These are phyloP conservation scores for Acarospora socialis DNA, from an alignment of 2,329 filamentous ascomycete species.

Conservation along the genomic window DNA sequence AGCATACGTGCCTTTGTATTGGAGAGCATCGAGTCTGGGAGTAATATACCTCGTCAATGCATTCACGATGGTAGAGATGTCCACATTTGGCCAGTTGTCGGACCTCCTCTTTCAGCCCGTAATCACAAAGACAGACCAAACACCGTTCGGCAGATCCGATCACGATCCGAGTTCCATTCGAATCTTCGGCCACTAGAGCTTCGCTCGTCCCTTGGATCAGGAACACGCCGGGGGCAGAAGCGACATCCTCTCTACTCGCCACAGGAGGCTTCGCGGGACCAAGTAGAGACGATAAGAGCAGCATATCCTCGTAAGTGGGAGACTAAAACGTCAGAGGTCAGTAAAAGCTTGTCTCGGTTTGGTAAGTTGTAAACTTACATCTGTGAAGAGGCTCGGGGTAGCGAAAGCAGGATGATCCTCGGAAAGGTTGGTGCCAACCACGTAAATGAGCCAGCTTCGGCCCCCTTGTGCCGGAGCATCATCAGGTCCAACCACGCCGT, in stretches of 20 bases:
- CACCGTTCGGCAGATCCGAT: constrained; percentile 37
- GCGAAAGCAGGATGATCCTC: constrained; percentile 57
- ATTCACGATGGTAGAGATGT: constrained; percentile 53
- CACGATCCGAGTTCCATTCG: constrained; percentile 25
- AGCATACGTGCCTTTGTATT: constrained; percentile 4
- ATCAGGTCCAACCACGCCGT: constrained; percentile 49
- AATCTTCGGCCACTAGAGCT: constrained; percentile 33
- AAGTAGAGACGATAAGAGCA: constrained; percentile 50
- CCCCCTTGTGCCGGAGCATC: constrained; percentile 34
- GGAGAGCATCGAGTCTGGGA: not conserved
- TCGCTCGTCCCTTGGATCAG: constrained; percentile 32
- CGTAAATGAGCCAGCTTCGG: constrained; percentile 58
- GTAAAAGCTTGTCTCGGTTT: constrained; percentile 12
- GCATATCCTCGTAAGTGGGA: constrained; percentile 60
- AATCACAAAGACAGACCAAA: constrained; percentile 52
- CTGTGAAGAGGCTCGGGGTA: constrained; percentile 55
- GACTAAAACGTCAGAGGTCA: constrained; percentile 23
- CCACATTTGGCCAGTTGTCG: constrained; percentile 48
- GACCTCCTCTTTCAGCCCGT: constrained; percentile 46
- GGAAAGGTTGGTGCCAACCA: constrained; percentile 54
- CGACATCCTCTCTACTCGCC: constrained; percentile 49
- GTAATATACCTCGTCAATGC: constrained; percentile 50
- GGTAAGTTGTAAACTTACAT: constrained; percentile 31
- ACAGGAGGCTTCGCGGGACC: constrained; percentile 56
- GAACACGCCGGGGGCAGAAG: constrained; percentile 47